Evolutionary conservation across 768 basidiomycete species (phyloP).

Genomic region (Russula ochroleuca): DNA sequence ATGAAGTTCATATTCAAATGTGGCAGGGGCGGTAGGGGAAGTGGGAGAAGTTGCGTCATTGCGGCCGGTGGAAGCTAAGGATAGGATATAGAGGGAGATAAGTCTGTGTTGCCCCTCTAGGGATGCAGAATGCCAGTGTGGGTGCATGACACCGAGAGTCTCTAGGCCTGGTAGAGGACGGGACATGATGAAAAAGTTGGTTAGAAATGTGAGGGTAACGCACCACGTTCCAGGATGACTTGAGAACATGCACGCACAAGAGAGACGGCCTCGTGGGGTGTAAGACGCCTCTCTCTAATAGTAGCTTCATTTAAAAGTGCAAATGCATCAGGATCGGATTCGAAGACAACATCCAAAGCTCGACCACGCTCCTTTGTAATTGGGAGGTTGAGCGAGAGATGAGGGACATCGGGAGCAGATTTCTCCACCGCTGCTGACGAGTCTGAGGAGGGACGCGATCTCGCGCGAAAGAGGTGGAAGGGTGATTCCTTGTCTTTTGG

Average conservation of each 20-base stretch:
- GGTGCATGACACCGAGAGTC: constrained; percentile 79
- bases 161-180: constrained; percentile 55
- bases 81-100: constrained; percentile 67
- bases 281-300: constrained; percentile 56
- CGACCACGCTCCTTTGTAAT: constrained; percentile 47
- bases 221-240: constrained; percentile 61
- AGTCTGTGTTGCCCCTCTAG: constrained; percentile 62
- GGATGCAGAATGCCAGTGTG: constrained; percentile 77
- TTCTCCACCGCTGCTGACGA: constrained; percentile 35
- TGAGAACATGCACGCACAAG: constrained; percentile 67
- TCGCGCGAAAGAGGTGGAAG: constrained; percentile 50
- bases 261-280: constrained; percentile 55
- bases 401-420: constrained; percentile 41
- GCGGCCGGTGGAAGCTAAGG: constrained; percentile 47
- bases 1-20: constrained; percentile 62
- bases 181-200: constrained; percentile 2
- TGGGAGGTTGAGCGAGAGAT: constrained; percentile 60
- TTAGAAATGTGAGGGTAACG: constrained; percentile 30
- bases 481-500: constrained; percentile 38
- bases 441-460: constrained; percentile 40
- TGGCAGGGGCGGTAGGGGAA: constrained; percentile 42
- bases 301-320: constrained; percentile 47
- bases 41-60: constrained; percentile 50
- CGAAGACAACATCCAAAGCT: constrained; percentile 54
- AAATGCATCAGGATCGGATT: constrained; percentile 50